phyloP scores from a whole-genome alignment of 2,329 filamentous ascomycete species.

The Kalmusia sp. region DNA sequence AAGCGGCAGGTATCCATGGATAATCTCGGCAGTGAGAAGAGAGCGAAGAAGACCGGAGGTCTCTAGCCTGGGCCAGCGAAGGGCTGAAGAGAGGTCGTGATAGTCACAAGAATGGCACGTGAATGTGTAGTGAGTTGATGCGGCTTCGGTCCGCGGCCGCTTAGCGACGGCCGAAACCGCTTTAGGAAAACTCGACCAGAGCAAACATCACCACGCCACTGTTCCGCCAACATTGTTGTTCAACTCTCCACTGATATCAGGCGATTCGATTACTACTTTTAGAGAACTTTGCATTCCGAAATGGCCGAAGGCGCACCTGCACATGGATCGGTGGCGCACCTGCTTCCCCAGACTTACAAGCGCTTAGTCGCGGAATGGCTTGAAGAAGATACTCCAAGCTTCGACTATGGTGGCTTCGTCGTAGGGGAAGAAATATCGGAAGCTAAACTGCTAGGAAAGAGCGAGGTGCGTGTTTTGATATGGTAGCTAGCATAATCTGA shows the following conservation, averaged over 20 bases:
- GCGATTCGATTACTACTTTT: not conserved
- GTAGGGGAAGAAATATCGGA: constrained; percentile 72
- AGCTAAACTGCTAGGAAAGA: constrained; percentile 64
- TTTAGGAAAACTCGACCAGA: not conserved
- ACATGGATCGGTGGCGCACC: constrained; percentile 69
- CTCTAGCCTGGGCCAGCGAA: too few relatives aligned
- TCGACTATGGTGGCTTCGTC: constrained; percentile 97
- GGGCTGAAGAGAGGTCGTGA: too few relatives aligned
- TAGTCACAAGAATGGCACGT: too few relatives aligned
- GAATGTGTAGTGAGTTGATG: too few relatives aligned
- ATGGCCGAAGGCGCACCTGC: constrained; percentile 59
- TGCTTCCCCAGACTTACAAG: constrained; percentile 88
- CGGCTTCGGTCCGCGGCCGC: not conserved
- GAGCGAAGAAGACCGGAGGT: too few relatives aligned
- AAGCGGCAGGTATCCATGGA: too few relatives aligned
- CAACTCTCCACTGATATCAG: not conserved
- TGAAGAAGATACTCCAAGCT: constrained; percentile 93
- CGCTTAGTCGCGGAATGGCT: constrained; percentile 83
- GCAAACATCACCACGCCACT: not conserved
- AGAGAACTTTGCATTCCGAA: constrained; percentile 13
- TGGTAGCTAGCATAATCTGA: constrained; percentile 4
- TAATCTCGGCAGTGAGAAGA: too few relatives aligned
- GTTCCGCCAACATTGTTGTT: not conserved
- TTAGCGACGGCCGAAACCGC: constrained; percentile 4
- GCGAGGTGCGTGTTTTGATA: constrained; percentile 48